Percentiles rank a stretch among this genome's conserved stretches.
These are phyloP conservation scores for Corchorus capsularis DNA, from an alignment of 345 rosid species.

Conservation along the genomic window DNA sequence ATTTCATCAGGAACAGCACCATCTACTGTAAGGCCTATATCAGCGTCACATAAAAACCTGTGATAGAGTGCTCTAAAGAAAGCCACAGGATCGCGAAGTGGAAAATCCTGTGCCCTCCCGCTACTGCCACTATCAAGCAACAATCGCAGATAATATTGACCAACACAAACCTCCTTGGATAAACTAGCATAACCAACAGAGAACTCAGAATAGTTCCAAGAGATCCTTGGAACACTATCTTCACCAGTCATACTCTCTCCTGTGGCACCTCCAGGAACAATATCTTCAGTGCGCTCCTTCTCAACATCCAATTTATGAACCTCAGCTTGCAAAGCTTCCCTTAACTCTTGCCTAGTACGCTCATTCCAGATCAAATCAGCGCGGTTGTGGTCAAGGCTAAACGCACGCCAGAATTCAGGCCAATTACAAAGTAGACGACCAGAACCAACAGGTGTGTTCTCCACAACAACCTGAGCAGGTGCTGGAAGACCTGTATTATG, in stretches of 20 bases:
- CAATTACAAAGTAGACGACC: constrained; percentile 92
- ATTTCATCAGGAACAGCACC: constrained; percentile 96
- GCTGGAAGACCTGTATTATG: constrained; percentile 72
- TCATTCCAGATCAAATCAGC: constrained; percentile 99
- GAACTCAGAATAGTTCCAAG: constrained; percentile 99
- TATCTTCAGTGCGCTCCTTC: constrained; percentile 97
- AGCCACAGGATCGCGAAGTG: constrained; percentile 94
- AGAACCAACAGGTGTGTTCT: constrained; percentile 90
- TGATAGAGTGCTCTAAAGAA: constrained; percentile 98
- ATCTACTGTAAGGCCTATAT: constrained; percentile 90
- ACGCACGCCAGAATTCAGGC: constrained; percentile 99
- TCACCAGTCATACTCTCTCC: constrained; percentile 60
- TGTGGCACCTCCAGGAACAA: constrained; percentile 73
- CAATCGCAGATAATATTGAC: constrained; percentile 95
- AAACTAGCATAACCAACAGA: constrained; percentile 87
- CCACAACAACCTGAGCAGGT: constrained; percentile 98
- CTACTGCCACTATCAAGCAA: constrained; percentile 91
- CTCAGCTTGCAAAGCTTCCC: constrained; percentile 96
- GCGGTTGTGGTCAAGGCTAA: constrained; percentile 97
- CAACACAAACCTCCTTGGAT: constrained; percentile 98
- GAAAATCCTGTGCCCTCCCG: constrained; percentile 97
- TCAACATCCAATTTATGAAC: constrained; percentile 96
- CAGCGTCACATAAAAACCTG: constrained; percentile 97
- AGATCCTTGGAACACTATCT: constrained; percentile 78
- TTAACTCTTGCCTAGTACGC: constrained; percentile 95